These are phyloP conservation scores for Astragalus membranaceus DNA, from an alignment of 306 rosid genomes.

Conservation along the genomic window DNA sequence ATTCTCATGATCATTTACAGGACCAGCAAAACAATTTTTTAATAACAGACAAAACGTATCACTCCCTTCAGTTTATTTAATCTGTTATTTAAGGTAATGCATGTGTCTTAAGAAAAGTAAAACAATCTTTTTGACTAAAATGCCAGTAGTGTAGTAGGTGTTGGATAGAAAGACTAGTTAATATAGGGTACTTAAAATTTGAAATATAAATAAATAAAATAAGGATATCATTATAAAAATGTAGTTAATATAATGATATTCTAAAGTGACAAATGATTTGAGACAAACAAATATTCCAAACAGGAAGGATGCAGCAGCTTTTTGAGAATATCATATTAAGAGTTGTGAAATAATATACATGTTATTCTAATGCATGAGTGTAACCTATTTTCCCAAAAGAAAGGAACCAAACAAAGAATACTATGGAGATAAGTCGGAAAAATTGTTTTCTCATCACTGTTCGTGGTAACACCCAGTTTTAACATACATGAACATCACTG, in stretches of 20 bases:
- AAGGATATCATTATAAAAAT: too few relatives aligned
- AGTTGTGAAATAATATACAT: background rate
- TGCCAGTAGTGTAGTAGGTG: too few relatives aligned
- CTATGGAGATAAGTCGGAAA: background rate
- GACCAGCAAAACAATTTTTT: conserved; percentile 6
- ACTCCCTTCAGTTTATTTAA: too few relatives aligned
- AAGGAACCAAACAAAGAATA: background rate
- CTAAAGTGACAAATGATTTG: too few relatives aligned
- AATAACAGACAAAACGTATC: conserved; percentile 16
- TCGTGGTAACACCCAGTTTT: background rate
- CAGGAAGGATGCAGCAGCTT: background rate
- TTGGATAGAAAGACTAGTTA: too few relatives aligned
- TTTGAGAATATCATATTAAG: conserved; percentile 3
- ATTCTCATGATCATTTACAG: conserved; percentile 2
- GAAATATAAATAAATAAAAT: too few relatives aligned
- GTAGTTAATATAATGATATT: too few relatives aligned
- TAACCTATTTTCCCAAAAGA: conserved; percentile 4
- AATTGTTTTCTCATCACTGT: background rate
- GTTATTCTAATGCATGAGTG: background rate
- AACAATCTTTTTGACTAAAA: too few relatives aligned
- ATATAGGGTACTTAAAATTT: too few relatives aligned
- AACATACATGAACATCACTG: conserved; percentile 7
- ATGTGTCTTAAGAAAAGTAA: too few relatives aligned
- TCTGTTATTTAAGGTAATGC: too few relatives aligned
- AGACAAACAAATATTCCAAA: too few relatives aligned